Conservation (phyloP, 495 filamentous ascomycete genomes). For the Talaromyces borbonicus region DNA sequence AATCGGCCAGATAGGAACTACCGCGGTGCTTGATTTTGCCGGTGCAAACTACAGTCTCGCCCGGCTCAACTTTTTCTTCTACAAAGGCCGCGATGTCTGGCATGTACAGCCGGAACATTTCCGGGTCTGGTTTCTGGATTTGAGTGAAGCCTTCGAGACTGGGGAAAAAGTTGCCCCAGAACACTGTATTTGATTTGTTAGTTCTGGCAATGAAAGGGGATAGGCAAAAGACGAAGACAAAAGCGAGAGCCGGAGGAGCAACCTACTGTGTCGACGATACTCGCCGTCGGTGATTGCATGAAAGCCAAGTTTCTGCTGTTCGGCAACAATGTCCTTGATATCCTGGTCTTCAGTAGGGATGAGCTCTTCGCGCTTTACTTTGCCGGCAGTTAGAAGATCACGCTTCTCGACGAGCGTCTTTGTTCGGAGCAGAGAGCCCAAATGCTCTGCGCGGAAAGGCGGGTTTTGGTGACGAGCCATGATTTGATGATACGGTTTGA, state of each 20-base stretch:
- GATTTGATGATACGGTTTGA: too few species aligned
- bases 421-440: constrained; percentile 73
- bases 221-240: too few species aligned
- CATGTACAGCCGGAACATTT: constrained; percentile 64
- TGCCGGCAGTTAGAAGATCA: constrained; percentile 43
- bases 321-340: constrained; percentile 53
- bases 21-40: constrained; percentile 61
- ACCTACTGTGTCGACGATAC: constrained; percentile 54
- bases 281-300: constrained; percentile 66
- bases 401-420: constrained; percentile 57
- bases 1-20: constrained; percentile 53
- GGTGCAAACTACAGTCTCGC: constrained; percentile 63
- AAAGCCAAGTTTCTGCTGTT: constrained; percentile 58
- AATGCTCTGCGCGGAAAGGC: constrained; percentile 75
- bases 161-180: constrained; percentile 69
- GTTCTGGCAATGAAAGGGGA: not conserved
- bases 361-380: constrained; percentile 28
- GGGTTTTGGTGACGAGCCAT: constrained; percentile 41
- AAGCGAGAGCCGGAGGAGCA: too few species aligned
- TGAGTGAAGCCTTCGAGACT: constrained; percentile 62
- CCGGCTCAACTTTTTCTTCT: constrained; percentile 61
- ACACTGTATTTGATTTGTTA: constrained; percentile 30
- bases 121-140: constrained; percentile 43
- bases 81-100: constrained; percentile 71
- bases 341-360: constrained; percentile 51